Conservation (phyloP, 73 alveolate genomes). For the Uronychia binucleata region DNA sequence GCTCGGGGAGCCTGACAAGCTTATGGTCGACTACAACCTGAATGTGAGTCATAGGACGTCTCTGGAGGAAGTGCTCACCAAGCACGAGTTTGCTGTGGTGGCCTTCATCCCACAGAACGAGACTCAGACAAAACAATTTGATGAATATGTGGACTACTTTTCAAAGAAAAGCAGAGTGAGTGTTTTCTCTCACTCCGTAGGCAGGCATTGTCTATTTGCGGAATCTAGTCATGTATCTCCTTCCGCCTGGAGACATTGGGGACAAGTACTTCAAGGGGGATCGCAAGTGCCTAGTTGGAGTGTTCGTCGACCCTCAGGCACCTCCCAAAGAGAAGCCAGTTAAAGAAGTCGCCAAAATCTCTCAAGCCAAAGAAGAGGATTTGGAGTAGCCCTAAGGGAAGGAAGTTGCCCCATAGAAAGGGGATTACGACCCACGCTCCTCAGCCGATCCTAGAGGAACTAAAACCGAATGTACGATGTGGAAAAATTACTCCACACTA, state of each 20-base stretch:
- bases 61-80: constrained; percentile 10
- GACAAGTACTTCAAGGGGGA: constrained; percentile 14
- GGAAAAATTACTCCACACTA: too few relatives aligned
- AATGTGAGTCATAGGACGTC: constrained; percentile 40
- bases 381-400: too few relatives aligned
- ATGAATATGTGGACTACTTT: constrained; percentile 27
- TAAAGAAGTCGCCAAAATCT: background rate
- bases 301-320: constrained; percentile 13
- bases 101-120: constrained; percentile 26
- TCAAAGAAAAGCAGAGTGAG: constrained; percentile 24
- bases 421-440: too few relatives aligned
- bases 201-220: constrained; percentile 35
- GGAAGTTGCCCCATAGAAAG: too few relatives aligned
- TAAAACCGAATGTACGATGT: too few relatives aligned
- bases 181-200: background rate
- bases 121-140: constrained; percentile 13
- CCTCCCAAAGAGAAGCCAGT: background rate
- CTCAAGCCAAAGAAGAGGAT: too few relatives aligned
- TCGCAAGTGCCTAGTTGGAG: constrained; percentile 28
- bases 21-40: constrained; percentile 21
- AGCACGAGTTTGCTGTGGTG: constrained; percentile 6
- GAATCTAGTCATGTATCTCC: constrained; percentile 33
- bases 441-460: too few relatives aligned
- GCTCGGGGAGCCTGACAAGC: constrained; percentile 20
- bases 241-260: constrained; percentile 26